Conservation (phyloP, 2,329 filamentous ascomycete species). For the Exophiala bonariae region DNA sequence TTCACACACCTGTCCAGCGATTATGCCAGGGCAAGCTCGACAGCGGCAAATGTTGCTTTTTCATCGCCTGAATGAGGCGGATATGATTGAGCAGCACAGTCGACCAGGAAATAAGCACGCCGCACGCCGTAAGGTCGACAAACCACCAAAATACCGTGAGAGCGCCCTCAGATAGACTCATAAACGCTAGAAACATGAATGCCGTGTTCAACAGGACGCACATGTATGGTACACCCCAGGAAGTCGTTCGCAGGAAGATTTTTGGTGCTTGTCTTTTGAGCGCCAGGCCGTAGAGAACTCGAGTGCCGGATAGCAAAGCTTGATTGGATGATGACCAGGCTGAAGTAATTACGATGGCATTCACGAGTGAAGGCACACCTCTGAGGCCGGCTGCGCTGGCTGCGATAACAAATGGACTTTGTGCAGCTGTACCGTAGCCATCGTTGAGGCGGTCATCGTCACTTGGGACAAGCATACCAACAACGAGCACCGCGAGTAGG, state of each 20-base stretch:
- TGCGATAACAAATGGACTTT: slow-evolving; percentile 56
- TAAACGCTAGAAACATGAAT: slow-evolving; percentile 29
- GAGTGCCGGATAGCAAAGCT: slow-evolving; percentile 37
- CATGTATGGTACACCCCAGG: slow-evolving; percentile 26
- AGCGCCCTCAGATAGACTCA: slow-evolving; percentile 43
- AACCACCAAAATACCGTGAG: slow-evolving; percentile 68
- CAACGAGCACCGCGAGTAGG: slow-evolving; percentile 35
- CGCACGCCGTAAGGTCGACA: slow-evolving; percentile 61
- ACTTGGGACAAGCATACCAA: slow-evolving; percentile 40
- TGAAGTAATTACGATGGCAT: slow-evolving; percentile 41
- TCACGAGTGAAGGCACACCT: slow-evolving; percentile 40
- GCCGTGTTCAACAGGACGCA: slow-evolving; percentile 24
- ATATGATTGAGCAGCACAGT: slow-evolving; percentile 62
- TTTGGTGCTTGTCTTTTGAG: slow-evolving; percentile 39
- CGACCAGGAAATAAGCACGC: slow-evolving; percentile 65
- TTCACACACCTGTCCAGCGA: slow-evolving; percentile 58
- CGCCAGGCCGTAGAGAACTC: slow-evolving; percentile 40
- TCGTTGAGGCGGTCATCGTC: slow-evolving; percentile 34
- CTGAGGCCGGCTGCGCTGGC: slow-evolving; percentile 39
- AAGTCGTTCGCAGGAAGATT: slow-evolving; percentile 31
- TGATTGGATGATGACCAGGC: slow-evolving; percentile 46
- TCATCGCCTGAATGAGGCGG: slow-evolving; percentile 55
- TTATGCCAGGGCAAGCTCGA: slow-evolving; percentile 62
- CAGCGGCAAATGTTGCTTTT: slow-evolving; percentile 54
- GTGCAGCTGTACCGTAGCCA: slow-evolving; percentile 37